These are phyloP conservation scores for Castanea sativa DNA, from an alignment of 306 rosid genomes.

Conservation along the genomic window DNA sequence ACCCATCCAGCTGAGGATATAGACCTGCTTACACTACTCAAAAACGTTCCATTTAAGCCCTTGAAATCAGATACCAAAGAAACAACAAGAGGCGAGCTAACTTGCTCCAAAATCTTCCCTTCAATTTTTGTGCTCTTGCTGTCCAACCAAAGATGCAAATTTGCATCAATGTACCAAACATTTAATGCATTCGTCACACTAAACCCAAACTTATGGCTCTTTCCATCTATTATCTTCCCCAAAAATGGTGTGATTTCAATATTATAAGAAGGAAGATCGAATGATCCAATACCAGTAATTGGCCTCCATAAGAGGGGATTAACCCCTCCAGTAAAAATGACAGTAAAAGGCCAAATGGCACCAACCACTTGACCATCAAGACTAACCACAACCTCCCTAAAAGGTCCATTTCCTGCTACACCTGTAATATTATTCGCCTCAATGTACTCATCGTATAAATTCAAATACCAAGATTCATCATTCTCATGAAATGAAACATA, in stretches of 20 bases:
- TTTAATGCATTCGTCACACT: conserved; percentile 81
- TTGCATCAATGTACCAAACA: conserved; percentile 86
- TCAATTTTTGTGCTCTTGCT: conserved; percentile 41
- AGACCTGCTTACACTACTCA: conserved; percentile 50
- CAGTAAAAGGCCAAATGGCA: conserved; percentile 87
- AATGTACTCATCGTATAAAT: conserved; percentile 63
- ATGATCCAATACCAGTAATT: conserved; percentile 80
- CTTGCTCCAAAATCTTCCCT: conserved; percentile 49
- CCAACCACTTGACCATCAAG: conserved; percentile 66
- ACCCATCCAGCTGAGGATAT: conserved; percentile 66
- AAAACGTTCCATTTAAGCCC: conserved; percentile 70
- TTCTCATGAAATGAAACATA: conserved; percentile 92
- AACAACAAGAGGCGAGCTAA: conserved; percentile 42
- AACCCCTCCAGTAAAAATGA: conserved; percentile 81
- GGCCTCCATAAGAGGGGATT: conserved; percentile 98
- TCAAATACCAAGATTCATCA: conserved; percentile 82
- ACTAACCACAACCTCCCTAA: conserved; percentile 78
- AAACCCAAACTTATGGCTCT: conserved; percentile 58
- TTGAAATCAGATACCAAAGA: conserved; percentile 42
- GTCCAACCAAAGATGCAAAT: conserved; percentile 93
- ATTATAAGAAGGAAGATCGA: conserved; percentile 81
- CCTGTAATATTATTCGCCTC: conserved; percentile 50
- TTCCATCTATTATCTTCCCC: conserved; percentile 65
- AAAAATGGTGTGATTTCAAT: conserved; percentile 79
- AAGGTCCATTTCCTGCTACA: conserved; percentile 76